A percentile compares a stretch with the other conserved stretches of the same genome.
These are phyloP conservation scores for Orbilia brochopaga DNA, from an alignment of 2,329 filamentous ascomycete genomes.

Conservation along the genomic window DNA sequence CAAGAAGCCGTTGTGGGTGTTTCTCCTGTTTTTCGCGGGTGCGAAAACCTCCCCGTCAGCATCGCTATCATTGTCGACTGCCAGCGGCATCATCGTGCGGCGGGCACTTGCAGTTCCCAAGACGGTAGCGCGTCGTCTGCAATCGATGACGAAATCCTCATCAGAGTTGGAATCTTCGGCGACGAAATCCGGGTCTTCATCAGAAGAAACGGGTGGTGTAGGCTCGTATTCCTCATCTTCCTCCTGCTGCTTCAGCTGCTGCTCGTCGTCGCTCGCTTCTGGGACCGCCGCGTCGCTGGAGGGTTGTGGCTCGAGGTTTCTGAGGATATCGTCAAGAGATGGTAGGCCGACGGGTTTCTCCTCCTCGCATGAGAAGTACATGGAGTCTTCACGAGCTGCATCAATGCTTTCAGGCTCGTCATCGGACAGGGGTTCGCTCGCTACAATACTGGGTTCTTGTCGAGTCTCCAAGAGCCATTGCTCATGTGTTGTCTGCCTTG, in stretches of 20 bases:
- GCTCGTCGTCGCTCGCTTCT: conserved; percentile 1
- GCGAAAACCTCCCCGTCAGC: neutral
- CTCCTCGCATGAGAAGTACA: conserved; percentile 32
- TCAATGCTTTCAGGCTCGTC: neutral
- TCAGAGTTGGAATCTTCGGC: conserved; percentile 24
- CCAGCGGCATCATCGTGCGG: conserved; percentile 12
- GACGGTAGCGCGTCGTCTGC: conserved; percentile 16
- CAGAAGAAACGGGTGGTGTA: neutral
- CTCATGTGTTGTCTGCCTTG: conserved; percentile 39
- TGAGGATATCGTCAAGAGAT: neutral
- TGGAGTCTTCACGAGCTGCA: conserved; percentile 18
- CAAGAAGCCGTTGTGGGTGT: conserved; percentile 5
- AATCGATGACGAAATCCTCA: conserved; percentile 33
- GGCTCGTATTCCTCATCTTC: neutral
- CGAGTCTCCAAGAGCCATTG: conserved; percentile 21
- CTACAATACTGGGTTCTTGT: too few species aligned
- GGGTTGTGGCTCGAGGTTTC: neutral
- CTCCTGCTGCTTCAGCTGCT: neutral
- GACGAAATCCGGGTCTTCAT: neutral
- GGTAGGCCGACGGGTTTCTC: neutral
- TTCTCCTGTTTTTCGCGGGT: neutral
- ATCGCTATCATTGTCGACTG: conserved; percentile 21
- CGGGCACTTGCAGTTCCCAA: conserved; percentile 6
- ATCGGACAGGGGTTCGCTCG: conserved; percentile 1
- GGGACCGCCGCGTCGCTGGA: neutral